Evolutionary conservation across 495 filamentous ascomycete species (phyloP), one percentile per base, ranked within the genome.

Genomic region (Aspergillus saccharolyticus): DNA sequence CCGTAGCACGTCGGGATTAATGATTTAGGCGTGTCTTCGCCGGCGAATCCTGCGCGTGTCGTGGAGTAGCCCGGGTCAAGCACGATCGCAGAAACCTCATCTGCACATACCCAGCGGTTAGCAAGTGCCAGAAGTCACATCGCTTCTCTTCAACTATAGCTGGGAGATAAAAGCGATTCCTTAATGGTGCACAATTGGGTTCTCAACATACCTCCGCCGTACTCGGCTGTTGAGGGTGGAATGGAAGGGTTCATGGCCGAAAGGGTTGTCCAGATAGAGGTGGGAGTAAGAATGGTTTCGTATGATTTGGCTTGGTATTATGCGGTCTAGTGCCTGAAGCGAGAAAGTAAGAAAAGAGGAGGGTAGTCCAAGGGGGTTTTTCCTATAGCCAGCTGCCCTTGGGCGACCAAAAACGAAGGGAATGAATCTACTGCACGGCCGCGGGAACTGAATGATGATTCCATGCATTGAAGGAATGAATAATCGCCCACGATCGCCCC

Each of bases 41-140:
- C 94, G 4, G 94, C 94, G 69, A 96, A 97, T 59, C 94, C 94
- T 55, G 92, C 95, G 74, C 95, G 93, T 16, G 85, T 90, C 64
- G 84, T 88, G 46, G 86, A 89, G 75, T 89, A 96, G 44, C 95
- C 94, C 4, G 95, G 89, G 66, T 98, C 94, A 63, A 98, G 89
- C 20, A 98, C 89, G 66, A 98, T 89, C 22, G 94, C 94, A 16
- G 91, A 94, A 52, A 98, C 91, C 74, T 98, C 94, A 78, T 98
- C 94, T 96, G 60, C 48, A 55, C 19, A 54, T 67, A 22, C 54
- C 4, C 33, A 54, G 52, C 20, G 4, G 52, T 69, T 25, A 73
- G 64, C 55, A 52, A 44, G 10, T 48, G 44, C 42, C 6, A 49
- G 14, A n/a, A 12, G 0, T 53, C 22, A 39, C 48, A 50, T 14